Base-by-base conservation (phyloP, 371 early-diverging fungal species). In the Apophysomyces trapeziformis region DNA sequence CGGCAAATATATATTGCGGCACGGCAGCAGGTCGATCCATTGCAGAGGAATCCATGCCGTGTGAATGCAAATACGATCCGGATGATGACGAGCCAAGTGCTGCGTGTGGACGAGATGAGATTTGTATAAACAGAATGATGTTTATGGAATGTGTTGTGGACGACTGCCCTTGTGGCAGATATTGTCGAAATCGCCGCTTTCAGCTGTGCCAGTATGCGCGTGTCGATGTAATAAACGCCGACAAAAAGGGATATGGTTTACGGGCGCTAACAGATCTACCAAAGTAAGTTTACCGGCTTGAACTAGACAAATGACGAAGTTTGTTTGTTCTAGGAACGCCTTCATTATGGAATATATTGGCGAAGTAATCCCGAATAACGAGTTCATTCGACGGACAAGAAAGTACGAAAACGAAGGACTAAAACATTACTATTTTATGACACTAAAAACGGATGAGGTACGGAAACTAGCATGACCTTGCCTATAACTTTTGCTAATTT, bases 391-490 rank as follows among this genome's bases (percentile, higher is more conserved):
- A 68, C 83, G 99, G 7, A 89, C 92, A 7, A 82, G 82, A 45
- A 88, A 90, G 56, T 96, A 97, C 68, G 87, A 85, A 56, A 70
- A 88, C 39, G 83, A 87, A 44, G 94, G 95, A 43, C 76, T 87
- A n/a, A 80, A 87, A 70, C 98, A 98, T 73, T 96, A 96, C 72
- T 98, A 98, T 71, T 97, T 96, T 77, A 97, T 97, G 97, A 89
- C 91, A 58, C 76, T 97, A 16, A 93, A 93, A 58, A 80, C 85
- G 16, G 90, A 93, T 70, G 95, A 96, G 80, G 92, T 93, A 73
- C 45, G 65, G 32, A 7, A 36, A 38, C 1, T 9, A 21, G 54
- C 21, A n/a, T 50, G 21, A 6, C 9, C 4, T 12, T 37, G 35
- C 37, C 35, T 18, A n/a, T 14, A 21, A 37, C 11, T 3, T 14